Conservation (phyloP, 2,329 filamentous ascomycete species). For the Pseudocercospora musae region DNA sequence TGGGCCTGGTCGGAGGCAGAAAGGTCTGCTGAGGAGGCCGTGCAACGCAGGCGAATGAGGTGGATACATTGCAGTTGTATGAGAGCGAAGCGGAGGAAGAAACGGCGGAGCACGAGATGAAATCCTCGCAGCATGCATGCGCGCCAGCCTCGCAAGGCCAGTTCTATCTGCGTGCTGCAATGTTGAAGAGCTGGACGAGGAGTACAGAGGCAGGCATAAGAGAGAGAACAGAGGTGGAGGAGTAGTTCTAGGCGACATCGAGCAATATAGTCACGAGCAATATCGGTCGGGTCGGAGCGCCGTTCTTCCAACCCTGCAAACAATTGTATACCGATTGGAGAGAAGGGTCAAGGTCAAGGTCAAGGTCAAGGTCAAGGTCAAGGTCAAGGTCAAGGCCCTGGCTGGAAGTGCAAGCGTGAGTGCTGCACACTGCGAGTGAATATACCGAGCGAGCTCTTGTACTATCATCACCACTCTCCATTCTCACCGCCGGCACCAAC, state of each 20-base stretch:
- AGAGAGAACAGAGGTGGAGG: no score
- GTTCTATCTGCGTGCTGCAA: neutral
- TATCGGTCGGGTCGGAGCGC: no score
- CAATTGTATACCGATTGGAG: neutral
- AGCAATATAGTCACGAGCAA: no score
- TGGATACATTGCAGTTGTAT: neutral
- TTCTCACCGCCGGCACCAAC: constrained; percentile 64
- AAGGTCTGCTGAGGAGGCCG: neutral
- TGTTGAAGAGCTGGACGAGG: no score
- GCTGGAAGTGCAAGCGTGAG: no score
- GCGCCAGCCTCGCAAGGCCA: neutral
- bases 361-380: no score
- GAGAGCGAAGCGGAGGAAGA: neutral
- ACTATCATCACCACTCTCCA: constrained; percentile 58
- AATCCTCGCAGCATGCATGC: neutral
- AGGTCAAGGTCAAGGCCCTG: no score
- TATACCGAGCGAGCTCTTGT: no score
- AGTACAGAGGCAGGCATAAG: no score
- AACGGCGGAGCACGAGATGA: neutral
- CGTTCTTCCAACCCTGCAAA: neutral
- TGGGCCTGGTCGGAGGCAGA: no score
- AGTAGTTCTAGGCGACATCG: no score
- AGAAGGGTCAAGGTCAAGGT: neutral
- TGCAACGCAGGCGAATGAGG: neutral
- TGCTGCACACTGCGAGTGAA: no score